phyloP scores from a whole-genome alignment of 1,284 basidiomycete species.

The Ustilago loliicola region DNA sequence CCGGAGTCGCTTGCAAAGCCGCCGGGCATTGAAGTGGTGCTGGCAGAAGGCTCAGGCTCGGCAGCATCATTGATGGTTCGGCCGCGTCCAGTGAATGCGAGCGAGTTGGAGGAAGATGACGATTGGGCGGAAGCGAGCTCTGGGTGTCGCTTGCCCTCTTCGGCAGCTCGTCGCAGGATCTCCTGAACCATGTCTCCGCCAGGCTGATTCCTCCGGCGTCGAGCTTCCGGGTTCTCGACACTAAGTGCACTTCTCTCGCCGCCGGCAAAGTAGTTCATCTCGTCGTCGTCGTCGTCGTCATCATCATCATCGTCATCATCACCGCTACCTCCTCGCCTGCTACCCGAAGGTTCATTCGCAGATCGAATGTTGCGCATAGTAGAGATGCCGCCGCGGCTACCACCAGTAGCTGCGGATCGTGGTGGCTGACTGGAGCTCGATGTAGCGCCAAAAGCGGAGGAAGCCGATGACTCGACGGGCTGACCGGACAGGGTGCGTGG shows the following conservation, averaged over 20 bases:
- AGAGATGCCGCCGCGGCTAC: conserved; percentile 64
- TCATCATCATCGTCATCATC: conserved; percentile 57
- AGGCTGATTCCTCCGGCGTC: conserved; percentile 73
- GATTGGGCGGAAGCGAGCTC: conserved; percentile 5
- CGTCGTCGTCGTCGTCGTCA: conserved; percentile 59
- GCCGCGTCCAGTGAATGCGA: conserved; percentile 51
- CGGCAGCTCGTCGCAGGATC: conserved; percentile 81
- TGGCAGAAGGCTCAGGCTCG: conserved; percentile 26
- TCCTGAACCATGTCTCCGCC: conserved; percentile 82
- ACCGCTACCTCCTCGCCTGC: conserved; percentile 30
- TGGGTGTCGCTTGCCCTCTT: conserved; percentile 73
- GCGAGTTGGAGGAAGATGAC: conserved; percentile 18
- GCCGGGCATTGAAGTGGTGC: conserved; percentile 39
- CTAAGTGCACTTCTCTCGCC: conserved; percentile 81
- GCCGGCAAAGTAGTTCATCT: conserved; percentile 68
- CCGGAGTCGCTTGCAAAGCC: conserved; percentile 19
- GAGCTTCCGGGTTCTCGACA: conserved; percentile 82
- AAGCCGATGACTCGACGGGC: conserved; percentile 57
- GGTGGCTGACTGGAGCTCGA: conserved; percentile 18
- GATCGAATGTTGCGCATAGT: conserved; percentile 69
- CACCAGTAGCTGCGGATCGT: conserved; percentile 19
- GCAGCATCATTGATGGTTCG: conserved; percentile 50
- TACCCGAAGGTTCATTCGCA: conserved; percentile 18
- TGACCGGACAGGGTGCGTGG: conserved; percentile 70
- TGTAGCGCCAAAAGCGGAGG: conserved; percentile 34